Evolutionary conservation across 345 rosid genomes (phyloP), one percentile per base, ranked within the genome.

Genomic region (Boechera retrofracta): DNA sequence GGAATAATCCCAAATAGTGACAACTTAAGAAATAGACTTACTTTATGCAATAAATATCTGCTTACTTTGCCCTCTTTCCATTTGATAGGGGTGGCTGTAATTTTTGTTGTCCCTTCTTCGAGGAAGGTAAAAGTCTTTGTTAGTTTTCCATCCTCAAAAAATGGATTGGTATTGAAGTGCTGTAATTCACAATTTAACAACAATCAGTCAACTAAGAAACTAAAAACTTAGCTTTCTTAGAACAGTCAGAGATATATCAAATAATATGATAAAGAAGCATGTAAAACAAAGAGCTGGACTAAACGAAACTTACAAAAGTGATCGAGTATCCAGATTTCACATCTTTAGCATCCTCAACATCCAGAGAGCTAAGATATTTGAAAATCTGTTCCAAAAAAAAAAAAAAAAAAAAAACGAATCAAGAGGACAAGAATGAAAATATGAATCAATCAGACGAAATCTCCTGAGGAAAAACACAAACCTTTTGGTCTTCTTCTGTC

Each of bases 401-500:
- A 16, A 2, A 16, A 16, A 16, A 16, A 16, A 18, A 13, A 36
- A 38, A 10, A 0, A 0, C 0, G n/a, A 57, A 49, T 12, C 66
- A 29, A 8, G 3, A 13, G 39, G 28, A 65, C 10, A 57, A 13
- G 1, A n/a, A 49, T 9, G 28, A 71, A 45, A 31, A 53, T 2
- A 4, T 33, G 47, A 66, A 72, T 10, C 41, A 47, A 57, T 32
- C 44, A 55, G 5, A 3, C 6, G 31, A 28, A 10, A 45, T 7
- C 35, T 41, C 12, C 12, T 3, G 6, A 18, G 52, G 8, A 39
- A 59, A 59, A 41, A 73, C 59, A 16, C 81, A 81, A 79, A 94
- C 98, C 98, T 92, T 90, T 61, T 92, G 98, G 80, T 94, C 98
- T 76, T 92, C 99, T 54, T 92, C 96, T 0, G 77, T 88, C 87